These are phyloP conservation scores for Inonotus hispidus DNA, from an alignment of 1,284 basidiomycete genomes.

Conservation along the genomic window DNA sequence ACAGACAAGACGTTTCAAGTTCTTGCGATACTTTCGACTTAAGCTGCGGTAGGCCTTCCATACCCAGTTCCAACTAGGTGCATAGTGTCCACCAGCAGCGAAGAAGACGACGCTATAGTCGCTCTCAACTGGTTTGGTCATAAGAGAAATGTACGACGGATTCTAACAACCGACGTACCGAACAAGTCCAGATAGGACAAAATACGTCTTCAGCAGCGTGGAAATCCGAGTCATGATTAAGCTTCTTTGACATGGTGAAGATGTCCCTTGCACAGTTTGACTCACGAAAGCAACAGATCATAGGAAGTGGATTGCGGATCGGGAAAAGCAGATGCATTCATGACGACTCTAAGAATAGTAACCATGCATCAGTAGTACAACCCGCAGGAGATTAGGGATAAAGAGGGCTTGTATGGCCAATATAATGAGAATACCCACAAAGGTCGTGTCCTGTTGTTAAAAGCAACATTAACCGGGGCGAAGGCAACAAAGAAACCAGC, in stretches of 20 bases:
- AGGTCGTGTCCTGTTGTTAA: constrained; percentile 60
- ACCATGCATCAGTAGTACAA: not conserved
- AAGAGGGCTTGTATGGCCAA: not conserved
- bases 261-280: too few relatives aligned
- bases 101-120: constrained; percentile 86
- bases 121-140: constrained; percentile 60
- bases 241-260: too few relatives aligned
- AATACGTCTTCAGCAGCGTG: constrained; percentile 46
- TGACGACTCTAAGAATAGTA: constrained; percentile 54
- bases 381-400: constrained; percentile 1
- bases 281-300: constrained; percentile 70
- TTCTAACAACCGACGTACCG: constrained; percentile 38
- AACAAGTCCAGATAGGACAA: constrained; percentile 74
- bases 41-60: constrained; percentile 84
- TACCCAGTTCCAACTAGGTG: constrained; percentile 83
- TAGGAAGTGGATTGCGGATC: constrained; percentile 74
- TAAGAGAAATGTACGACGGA: constrained; percentile 1
- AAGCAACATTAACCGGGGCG: constrained; percentile 11
- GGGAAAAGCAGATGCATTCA: constrained; percentile 76
- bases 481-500: constrained; percentile 1
- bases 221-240: too few relatives aligned
- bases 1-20: constrained; percentile 72
- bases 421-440: constrained; percentile 49
- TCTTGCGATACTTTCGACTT: constrained; percentile 81
- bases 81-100: constrained; percentile 70